phyloP scores from a whole-genome alignment of 2,329 filamentous ascomycete species.

The Curvularia spicifera region DNA sequence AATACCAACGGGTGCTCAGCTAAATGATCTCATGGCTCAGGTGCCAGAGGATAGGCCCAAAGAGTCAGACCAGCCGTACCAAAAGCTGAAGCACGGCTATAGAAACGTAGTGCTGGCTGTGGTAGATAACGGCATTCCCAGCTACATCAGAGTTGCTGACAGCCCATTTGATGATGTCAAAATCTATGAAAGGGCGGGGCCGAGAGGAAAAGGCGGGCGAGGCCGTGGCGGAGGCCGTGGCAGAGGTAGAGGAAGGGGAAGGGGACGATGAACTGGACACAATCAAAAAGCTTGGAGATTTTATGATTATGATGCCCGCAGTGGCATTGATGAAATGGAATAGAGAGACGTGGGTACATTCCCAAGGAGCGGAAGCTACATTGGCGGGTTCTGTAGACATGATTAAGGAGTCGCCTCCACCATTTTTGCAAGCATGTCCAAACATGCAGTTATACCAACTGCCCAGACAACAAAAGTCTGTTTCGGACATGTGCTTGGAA shows the following conservation, averaged over 20 bases:
- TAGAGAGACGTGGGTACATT: not conserved
- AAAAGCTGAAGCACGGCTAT: slow-evolving; percentile 81
- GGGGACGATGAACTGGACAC: slow-evolving; percentile 15
- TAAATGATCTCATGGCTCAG: slow-evolving; percentile 73
- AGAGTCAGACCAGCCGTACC: slow-evolving; percentile 66
- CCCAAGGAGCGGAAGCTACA: not conserved
- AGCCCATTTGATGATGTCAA: slow-evolving; percentile 75
- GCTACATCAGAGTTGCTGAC: slow-evolving; percentile 83
- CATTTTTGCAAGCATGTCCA: not conserved
- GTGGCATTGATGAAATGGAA: not conserved
- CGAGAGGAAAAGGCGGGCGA: slow-evolving; percentile 46
- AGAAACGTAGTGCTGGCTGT: slow-evolving; percentile 85
- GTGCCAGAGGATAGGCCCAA: slow-evolving; percentile 72
- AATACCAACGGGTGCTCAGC: slow-evolving; percentile 75
- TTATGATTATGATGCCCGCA: not conserved
- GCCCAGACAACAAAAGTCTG: not conserved
- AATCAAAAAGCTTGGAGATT: not conserved
- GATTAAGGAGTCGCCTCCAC: not conserved
- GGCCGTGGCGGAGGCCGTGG: slow-evolving; percentile 53
- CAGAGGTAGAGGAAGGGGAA: slow-evolving; percentile 38
- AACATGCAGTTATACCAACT: not conserved
- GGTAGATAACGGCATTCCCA: slow-evolving; percentile 88
- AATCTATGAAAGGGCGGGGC: slow-evolving; percentile 62
- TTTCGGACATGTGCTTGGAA: not conserved
- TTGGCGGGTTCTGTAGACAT: not conserved